phyloP scores from a whole-genome alignment of 1,139 yeast species.

The Nakaseomyces bracarensis region DNA sequence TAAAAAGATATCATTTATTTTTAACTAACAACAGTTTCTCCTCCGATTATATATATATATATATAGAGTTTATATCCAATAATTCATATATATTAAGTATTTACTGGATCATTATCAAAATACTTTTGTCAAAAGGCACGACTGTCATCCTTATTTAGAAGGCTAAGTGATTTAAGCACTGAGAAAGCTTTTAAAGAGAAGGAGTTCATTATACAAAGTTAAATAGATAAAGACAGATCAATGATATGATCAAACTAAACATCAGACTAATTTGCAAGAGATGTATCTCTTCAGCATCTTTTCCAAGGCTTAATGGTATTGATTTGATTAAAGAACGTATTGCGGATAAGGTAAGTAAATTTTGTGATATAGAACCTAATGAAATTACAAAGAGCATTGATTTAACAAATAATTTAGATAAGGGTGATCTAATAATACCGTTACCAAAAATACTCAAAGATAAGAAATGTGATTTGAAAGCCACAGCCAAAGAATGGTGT shows the following conservation, averaged over 20 bases:
- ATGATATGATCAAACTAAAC: too few relatives aligned
- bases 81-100: background rate
- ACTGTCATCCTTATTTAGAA: too few relatives aligned
- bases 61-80: background rate
- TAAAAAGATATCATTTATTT: too few relatives aligned
- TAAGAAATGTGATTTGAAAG: constrained; percentile 38
- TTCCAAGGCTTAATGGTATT: background rate
- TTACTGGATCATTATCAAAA: too few relatives aligned
- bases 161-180: too few relatives aligned
- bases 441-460: constrained; percentile 5
- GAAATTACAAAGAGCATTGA: constrained; percentile 4
- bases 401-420: background rate
- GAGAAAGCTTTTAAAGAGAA: too few relatives aligned
- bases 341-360: background rate
- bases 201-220: too few relatives aligned
- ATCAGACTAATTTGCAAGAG: background rate
- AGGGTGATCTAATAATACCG: constrained; percentile 9
- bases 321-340: constrained; percentile 3
- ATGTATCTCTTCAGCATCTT: background rate
- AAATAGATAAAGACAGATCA: too few relatives aligned
- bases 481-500: constrained; percentile 80
- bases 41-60: too few relatives aligned
- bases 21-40: too few relatives aligned
- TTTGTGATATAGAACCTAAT: constrained; percentile 4
- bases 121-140: background rate